Base-by-base conservation (phyloP, 2,329 filamentous ascomycete genomes). In the Arthrobotrys musiformis region DNA sequence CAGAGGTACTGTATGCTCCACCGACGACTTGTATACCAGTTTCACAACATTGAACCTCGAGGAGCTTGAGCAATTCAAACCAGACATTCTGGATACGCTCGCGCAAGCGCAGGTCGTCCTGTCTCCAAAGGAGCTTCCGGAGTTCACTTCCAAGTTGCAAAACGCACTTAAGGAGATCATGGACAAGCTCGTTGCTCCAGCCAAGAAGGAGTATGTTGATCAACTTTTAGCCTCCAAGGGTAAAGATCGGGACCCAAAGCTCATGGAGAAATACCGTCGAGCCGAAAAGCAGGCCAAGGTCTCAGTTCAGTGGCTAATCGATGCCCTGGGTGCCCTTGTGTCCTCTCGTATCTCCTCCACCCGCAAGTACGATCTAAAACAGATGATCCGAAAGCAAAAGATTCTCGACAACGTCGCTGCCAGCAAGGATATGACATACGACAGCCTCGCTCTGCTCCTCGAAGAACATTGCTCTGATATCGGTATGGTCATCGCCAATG, bases 341-440 rank as follows among this genome's bases (percentile, higher is more conserved):
- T 77, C 73, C 22, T 66, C 66, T 5, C 73, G 73, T 7, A 77
- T 77, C 30, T 77, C 73, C 4, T 77, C 73, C 7, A 77, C 66
- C 17, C 73, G 73, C 28, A 52, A 77, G 30, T 77, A 77, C 19
- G 73, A 77, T 24, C 73, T 77, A 26, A 77, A 77, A 50, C 73
- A 77, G 24, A 70, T 77, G 73, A 77, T 77, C 33, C 60, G 73
- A 8, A 77, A 67, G 50, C 73, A 77, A 33, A 70, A 77, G 66
- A 77, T 77, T 24, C 13, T 61, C 9, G 73, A 70, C 22, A 77
- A 77, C 17, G 73, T 77, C 22, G 66, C 73, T 4, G 73, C 73
- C 2, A 70, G 66, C 35, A 77, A 77, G 24, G 66, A 77, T 42
- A 77, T 77, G 73, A 77, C 73, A 7, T 77, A 77, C 11, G 66